Conservation (phyloP, 805 yeast species). For the Teunomyces kruisii region DNA sequence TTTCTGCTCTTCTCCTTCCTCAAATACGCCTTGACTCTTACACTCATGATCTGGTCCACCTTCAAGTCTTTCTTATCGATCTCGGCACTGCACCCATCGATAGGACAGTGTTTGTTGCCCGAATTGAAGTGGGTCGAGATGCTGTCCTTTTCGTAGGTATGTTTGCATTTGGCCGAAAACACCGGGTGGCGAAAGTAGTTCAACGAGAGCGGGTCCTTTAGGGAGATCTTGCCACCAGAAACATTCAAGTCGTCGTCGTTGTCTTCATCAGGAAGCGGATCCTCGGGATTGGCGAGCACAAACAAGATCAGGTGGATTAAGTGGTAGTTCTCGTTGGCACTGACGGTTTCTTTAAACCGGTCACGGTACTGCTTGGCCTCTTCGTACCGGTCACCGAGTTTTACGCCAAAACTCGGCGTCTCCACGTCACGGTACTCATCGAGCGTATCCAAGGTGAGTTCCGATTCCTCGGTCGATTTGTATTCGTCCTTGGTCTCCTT, state of each 20-base stretch:
- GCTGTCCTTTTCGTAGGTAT: conserved; percentile 56
- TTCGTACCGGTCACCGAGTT: neutral
- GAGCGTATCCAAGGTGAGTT: conserved; percentile 20
- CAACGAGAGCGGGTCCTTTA: conserved; percentile 67
- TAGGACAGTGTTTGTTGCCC: conserved; percentile 50
- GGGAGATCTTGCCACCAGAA: conserved; percentile 68
- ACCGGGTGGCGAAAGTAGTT: conserved; percentile 54
- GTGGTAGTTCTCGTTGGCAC: conserved; percentile 16
- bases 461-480: conserved; percentile 21
- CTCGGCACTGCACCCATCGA: conserved; percentile 49
- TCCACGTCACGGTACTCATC: conserved; percentile 12
- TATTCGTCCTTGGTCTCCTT: conserved; percentile 16
- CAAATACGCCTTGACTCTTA: conserved; percentile 47
- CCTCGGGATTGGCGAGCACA: conserved; percentile 58
- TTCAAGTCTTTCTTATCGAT: conserved; percentile 36
- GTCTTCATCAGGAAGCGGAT: conserved; percentile 53
- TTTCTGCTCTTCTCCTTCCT: conserved; percentile 15
- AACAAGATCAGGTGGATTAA: conserved; percentile 43
- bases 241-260: conserved; percentile 64
- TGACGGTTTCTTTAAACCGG: neutral
- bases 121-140: conserved; percentile 32
- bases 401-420: neutral
- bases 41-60: conserved; percentile 53
- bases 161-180: conserved; percentile 56
- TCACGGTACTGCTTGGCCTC: conserved; percentile 18